These are phyloP conservation scores for Globisporangium camurandrum DNA, from an alignment of 352 stramenopile species.

Conservation along the genomic window DNA sequence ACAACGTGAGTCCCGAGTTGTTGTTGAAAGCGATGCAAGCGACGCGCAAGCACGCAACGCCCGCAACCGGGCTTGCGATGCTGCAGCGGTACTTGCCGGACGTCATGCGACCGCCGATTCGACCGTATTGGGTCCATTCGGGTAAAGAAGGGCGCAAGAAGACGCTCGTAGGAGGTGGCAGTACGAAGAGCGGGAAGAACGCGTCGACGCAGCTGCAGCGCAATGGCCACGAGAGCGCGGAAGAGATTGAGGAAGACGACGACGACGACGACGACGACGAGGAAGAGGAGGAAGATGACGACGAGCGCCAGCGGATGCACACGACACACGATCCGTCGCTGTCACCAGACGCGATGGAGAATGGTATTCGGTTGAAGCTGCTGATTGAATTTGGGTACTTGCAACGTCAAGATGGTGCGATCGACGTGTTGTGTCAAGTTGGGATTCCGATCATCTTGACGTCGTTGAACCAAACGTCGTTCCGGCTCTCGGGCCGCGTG, in stretches of 20 bases:
- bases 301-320: constrained; percentile 49
- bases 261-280: constrained; percentile 14
- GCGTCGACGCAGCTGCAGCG: background rate
- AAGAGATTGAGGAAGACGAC: constrained; percentile 18
- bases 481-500: constrained; percentile 55
- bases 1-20: constrained; percentile 55
- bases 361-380: constrained; percentile 69
- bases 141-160: constrained; percentile 24
- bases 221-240: constrained; percentile 16
- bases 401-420: constrained; percentile 56
- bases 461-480: constrained; percentile 71
- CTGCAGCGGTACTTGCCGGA: constrained; percentile 52
- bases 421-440: constrained; percentile 75
- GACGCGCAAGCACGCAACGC: constrained; percentile 39
- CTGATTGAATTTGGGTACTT: constrained; percentile 74
- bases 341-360: constrained; percentile 82
- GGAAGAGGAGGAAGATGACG: constrained; percentile 46
- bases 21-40: constrained; percentile 65
- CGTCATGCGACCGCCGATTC: constrained; percentile 64
- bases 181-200: constrained; percentile 5
- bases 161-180: background rate
- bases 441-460: constrained; percentile 80
- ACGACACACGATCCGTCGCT: constrained; percentile 61
- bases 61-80: constrained; percentile 47
- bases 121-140: constrained; percentile 74